Evolutionary conservation across 1,284 basidiomycete genomes (phyloP).

Genomic region (Sanghuangporus baumii): DNA sequence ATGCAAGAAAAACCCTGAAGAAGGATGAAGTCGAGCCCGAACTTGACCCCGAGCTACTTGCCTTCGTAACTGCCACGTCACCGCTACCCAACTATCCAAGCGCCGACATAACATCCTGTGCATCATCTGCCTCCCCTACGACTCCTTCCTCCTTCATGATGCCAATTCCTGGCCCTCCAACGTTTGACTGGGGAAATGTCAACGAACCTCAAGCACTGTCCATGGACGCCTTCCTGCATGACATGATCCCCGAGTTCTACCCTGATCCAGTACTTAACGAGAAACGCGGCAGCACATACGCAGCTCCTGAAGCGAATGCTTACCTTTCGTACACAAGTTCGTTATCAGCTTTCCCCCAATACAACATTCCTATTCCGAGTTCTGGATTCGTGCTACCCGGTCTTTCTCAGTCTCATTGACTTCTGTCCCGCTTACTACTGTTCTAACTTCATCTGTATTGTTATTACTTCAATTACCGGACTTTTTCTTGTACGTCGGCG

Average conservation of each 20-base stretch:
- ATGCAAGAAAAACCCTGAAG: neutral
- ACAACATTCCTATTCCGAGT: no score
- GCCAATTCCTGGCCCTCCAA: neutral
- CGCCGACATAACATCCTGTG: neutral
- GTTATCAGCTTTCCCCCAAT: no score
- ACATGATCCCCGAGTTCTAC: neutral
- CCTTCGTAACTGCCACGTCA: neutral
- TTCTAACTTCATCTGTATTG: no score
- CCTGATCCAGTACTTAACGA: neutral
- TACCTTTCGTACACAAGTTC: no score
- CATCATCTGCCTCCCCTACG: neutral
- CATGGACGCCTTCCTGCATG: neutral
- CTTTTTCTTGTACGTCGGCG: no score
- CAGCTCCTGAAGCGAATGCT: no score
- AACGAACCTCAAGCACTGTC: neutral
- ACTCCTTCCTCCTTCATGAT: neutral
- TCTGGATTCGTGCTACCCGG: no score
- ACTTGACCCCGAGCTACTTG: neutral
- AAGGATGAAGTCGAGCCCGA: neutral
- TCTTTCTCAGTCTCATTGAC: no score
- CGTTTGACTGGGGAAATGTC: neutral
- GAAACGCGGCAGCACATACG: no score
- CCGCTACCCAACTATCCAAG: neutral
- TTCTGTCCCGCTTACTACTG: no score
- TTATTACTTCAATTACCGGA: no score